Evolutionary conservation across 2,329 filamentous ascomycete genomes (phyloP).

Genomic region (Orbilia brochopaga): DNA sequence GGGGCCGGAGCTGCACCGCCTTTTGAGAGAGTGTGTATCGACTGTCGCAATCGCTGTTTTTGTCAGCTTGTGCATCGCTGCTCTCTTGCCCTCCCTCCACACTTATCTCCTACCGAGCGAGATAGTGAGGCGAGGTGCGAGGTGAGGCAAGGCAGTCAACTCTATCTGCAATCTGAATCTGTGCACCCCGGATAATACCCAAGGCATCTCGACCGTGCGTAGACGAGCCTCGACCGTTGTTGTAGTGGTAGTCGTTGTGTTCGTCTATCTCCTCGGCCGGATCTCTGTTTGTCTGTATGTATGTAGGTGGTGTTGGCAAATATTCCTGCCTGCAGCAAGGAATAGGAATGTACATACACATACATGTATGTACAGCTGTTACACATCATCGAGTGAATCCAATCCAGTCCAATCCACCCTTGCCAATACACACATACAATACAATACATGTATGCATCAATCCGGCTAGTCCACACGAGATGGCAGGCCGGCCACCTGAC

Average conservation of each 20-base stretch:
- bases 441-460: too few relatives aligned
- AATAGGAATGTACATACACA: constrained; percentile 50
- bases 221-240: not conserved
- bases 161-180: not conserved
- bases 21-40: constrained; percentile 20
- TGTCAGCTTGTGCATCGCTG: not conserved
- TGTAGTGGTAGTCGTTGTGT: too few relatives aligned
- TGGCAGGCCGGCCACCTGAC: constrained; percentile 48
- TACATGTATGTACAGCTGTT: constrained; percentile 51
- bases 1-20: constrained; percentile 33
- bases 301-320: constrained; percentile 51
- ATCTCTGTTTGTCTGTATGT: too few relatives aligned
- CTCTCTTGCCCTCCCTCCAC: not conserved
- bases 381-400: too few relatives aligned
- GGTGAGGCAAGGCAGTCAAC: too few relatives aligned
- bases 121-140: not conserved
- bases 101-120: constrained; percentile 1
- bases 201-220: not conserved
- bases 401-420: constrained; percentile 47
- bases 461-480: constrained; percentile 51
- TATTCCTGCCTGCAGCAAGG: constrained; percentile 35
- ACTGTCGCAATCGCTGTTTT: constrained; percentile 27
- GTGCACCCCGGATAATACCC: not conserved
- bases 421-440: too few relatives aligned
- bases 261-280: too few relatives aligned